Evolutionary conservation across 1,284 basidiomycete species (phyloP), one percentile per base, ranked within the genome.

Genomic region (Boletus mariae): DNA sequence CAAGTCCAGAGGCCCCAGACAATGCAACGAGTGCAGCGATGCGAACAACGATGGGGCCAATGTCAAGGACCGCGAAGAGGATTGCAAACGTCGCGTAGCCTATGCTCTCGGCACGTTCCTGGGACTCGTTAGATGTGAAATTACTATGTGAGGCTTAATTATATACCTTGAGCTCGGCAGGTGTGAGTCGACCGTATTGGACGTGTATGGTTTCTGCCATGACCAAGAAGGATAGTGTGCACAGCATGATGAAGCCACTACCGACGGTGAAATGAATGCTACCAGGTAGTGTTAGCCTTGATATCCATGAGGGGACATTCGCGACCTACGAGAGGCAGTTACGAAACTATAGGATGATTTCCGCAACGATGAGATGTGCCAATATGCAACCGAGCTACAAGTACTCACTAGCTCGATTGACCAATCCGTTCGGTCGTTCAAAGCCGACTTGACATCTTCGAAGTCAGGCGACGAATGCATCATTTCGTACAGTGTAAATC

Each of bases 361-460:
- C 4, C 20, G 20, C 20, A 20, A 20, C 20, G 20, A 20, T 31
- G 17, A 57, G 55, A 32, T 1, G 10, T 10, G 28, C 35, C 11
- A 23, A 11, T 9, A 2, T 2, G 31, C 20, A 13, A 28, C 15
- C 15, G 3, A 31, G 46, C 13, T 20, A 9, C 10, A 9, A 3
- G n/a, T 35, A 20, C 66, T 56, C 17, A 68, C 63, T 0, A 62
- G 38, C 4, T 62, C 65, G 4, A 67, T 64, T 1, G 65, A 62
- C 63, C 63, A 60, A n/a, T 52, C 41, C 3, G 31, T 63, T 1
- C 59, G 48, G 9, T 61, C 49, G 4, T 64, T 55, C 46, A 64
- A 42, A 34, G 44, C 47, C 10, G 9, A 15, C 26, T 37, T 64
- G 54, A 64, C 55, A 10, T 66, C 63, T 40, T 62, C 49, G 40